Percentiles rank a stretch among this genome's conserved stretches.
Conservation (phyloP, 202 grass and related monocot genomes). For the Carex arenaria region DNA sequence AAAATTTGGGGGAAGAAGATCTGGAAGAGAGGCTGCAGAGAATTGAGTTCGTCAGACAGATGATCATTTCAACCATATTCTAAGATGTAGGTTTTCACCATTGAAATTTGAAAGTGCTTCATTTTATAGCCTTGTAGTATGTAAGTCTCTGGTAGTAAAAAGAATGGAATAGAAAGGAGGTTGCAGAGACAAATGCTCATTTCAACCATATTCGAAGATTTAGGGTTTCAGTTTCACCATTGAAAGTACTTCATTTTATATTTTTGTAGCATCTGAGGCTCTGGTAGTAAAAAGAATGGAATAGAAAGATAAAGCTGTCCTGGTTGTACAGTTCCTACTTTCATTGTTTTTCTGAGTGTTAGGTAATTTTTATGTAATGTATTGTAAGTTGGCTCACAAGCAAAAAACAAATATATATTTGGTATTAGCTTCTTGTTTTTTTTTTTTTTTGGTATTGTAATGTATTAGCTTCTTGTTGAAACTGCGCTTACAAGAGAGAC, state of each 20-base stretch:
- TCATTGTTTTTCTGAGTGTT: background rate
- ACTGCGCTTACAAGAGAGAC: background rate
- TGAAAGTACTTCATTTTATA: background rate
- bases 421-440: background rate
- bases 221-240: background rate
- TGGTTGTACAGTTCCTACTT: background rate
- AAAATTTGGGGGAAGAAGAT: constrained; percentile 32
- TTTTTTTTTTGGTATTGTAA: no score
- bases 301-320: background rate
- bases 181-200: no score
- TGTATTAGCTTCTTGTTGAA: background rate
- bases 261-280: background rate
- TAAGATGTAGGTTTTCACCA: constrained; percentile 8
- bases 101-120: background rate
- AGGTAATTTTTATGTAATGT: constrained; percentile 8
- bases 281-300: constrained; percentile 1
- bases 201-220: constrained; percentile 56
- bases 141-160: background rate
- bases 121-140: background rate
- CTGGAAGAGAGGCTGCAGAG: constrained; percentile 69
- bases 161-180: background rate
- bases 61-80: constrained; percentile 65
- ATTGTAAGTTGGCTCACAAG: background rate
- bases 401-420: background rate
- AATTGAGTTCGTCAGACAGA: constrained; percentile 58